These are phyloP conservation scores for Kwoniella heveanensis DNA, from an alignment of 768 basidiomycete genomes.

Conservation along the genomic window DNA sequence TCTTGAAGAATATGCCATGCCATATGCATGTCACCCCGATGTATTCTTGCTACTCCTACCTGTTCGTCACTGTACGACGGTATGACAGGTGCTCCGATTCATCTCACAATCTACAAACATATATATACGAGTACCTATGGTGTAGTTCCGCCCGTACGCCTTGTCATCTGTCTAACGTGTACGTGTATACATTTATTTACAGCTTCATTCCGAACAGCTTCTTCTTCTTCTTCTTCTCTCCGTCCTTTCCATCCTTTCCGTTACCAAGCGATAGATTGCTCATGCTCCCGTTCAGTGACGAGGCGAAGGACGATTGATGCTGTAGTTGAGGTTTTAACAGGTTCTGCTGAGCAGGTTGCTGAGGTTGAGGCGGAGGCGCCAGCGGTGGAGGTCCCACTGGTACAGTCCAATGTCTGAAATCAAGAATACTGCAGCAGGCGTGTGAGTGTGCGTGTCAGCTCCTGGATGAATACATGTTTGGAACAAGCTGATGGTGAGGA, in stretches of 20 bases:
- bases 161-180: neutral
- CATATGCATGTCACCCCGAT: too few relatives aligned
- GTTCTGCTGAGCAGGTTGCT: slow-evolving; percentile 6
- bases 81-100: too few relatives aligned
- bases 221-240: slow-evolving; percentile 46
- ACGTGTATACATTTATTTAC: slow-evolving; percentile 1
- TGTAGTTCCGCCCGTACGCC: neutral
- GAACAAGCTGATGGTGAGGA: neutral
- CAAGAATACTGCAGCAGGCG: slow-evolving; percentile 46
- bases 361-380: slow-evolving; percentile 37
- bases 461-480: neutral
- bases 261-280: slow-evolving; percentile 28
- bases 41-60: too few relatives aligned
- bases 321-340: slow-evolving; percentile 20
- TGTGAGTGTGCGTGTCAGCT: neutral
- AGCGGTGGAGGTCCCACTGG: slow-evolving; percentile 53
- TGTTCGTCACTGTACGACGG: too few relatives aligned
- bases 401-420: slow-evolving; percentile 53
- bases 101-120: too few relatives aligned
- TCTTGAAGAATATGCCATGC: too few relatives aligned
- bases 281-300: slow-evolving; percentile 24
- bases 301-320: slow-evolving; percentile 25
- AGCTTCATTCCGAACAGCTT: slow-evolving; percentile 42
- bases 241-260: slow-evolving; percentile 28
- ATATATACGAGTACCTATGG: neutral